These are phyloP conservation scores for Seminavis robusta DNA, from an alignment of 108 stramenopile species.

Conservation along the genomic window DNA sequence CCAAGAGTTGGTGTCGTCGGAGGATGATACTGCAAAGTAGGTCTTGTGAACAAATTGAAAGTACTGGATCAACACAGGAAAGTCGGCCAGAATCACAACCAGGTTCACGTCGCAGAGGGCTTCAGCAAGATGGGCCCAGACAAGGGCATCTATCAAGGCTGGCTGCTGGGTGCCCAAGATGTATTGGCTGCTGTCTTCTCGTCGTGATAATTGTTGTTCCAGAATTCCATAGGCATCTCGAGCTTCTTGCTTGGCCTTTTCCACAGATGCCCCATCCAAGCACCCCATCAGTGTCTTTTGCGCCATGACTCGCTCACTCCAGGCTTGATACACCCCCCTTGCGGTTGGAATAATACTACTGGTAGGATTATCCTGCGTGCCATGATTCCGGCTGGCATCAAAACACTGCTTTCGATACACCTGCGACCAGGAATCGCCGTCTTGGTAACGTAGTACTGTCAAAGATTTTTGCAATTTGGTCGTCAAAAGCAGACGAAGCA, in stretches of 20 bases:
- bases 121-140: conserved; percentile 73
- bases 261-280: conserved; percentile 30
- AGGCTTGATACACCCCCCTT: conserved; percentile 53
- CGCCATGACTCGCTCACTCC: conserved; percentile 38
- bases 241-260: conserved; percentile 43
- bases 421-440: conserved; percentile 63
- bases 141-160: conserved; percentile 46
- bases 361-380: too few relatives aligned
- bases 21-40: conserved; percentile 49
- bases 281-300: conserved; percentile 17
- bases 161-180: conserved; percentile 44
- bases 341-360: too few relatives aligned
- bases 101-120: conserved; percentile 67
- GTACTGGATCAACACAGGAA: conserved; percentile 42
- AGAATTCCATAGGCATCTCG: conserved; percentile 40
- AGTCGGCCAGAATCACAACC: conserved; percentile 51
- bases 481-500: conserved; percentile 32
- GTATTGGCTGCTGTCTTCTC: conserved; percentile 8
- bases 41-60: conserved; percentile 49
- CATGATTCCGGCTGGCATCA: conserved; percentile 17
- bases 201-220: conserved; percentile 28
- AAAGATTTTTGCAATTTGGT: conserved; percentile 41
- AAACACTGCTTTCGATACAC: conserved; percentile 56
- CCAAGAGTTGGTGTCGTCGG: conserved; percentile 13
- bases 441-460: conserved; percentile 47